A percentile compares a stretch with the other conserved stretches of the same genome.
phyloP scores from a whole-genome alignment of 2,329 filamentous ascomycete species.

The Ophiosphaerella herpotricha region DNA sequence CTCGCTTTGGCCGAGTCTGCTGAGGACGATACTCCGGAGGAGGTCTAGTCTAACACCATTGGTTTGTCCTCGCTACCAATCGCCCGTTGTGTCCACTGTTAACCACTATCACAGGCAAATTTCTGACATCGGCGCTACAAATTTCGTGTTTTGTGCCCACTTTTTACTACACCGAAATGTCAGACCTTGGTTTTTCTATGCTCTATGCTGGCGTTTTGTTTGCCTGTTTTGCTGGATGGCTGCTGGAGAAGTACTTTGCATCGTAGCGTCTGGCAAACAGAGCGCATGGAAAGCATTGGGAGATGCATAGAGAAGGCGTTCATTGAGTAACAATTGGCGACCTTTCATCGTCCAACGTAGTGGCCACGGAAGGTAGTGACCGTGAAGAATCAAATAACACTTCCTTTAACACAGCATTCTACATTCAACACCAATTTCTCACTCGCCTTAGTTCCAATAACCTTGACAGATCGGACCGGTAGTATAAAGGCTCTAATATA shows the following conservation, averaged over 20 bases:
- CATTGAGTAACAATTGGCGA: no score
- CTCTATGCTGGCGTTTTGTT: not conserved
- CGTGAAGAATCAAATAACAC: not conserved
- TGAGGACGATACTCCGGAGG: no score
- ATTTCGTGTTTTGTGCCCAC: not conserved
- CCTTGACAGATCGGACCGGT: not conserved
- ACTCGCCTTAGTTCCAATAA: not conserved
- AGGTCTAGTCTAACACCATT: no score
- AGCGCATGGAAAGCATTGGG: no score
- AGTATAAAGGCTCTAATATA: constrained; percentile 1
- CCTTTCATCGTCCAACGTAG: not conserved
- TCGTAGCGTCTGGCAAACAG: no score
- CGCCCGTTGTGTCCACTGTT: not conserved
- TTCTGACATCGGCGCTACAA: not conserved
- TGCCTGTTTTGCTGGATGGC: not conserved
- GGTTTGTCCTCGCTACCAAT: no score
- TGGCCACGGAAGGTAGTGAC: no score
- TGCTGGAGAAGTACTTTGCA: no score
- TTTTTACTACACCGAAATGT: not conserved
- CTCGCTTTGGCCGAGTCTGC: no score
- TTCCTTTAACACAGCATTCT: not conserved
- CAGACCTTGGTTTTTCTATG: not conserved
- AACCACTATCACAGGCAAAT: not conserved
- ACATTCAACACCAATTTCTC: not conserved
- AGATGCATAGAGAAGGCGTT: not conserved